Evolutionary conservation across 495 filamentous ascomycete genomes (phyloP).

Genomic region (Aspergillus nidulans): DNA sequence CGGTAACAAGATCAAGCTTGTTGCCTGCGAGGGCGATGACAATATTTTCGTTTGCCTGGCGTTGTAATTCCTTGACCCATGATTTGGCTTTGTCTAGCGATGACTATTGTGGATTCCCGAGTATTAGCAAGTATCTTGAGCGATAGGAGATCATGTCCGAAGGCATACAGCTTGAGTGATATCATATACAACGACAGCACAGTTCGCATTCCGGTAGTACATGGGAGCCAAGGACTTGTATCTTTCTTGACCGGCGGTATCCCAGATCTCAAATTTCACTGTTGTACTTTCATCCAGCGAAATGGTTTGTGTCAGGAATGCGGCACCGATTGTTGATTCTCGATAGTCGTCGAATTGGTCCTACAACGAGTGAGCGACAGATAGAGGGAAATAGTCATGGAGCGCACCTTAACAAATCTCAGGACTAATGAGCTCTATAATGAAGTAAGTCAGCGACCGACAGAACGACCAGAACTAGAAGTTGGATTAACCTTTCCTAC

Average conservation of each 20-base stretch:
- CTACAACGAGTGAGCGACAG: conserved; percentile 40
- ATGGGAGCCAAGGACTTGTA: conserved; percentile 98
- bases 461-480: conserved; percentile 21
- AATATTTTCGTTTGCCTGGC: conserved; percentile 99
- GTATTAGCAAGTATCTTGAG: conserved; percentile 4
- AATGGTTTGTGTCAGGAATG: conserved; percentile 98
- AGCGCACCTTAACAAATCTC: conserved; percentile 91
- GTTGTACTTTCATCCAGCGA: conserved; percentile 95
- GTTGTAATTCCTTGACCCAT: conserved; percentile 99
- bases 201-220: conserved; percentile 99
- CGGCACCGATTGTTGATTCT: conserved; percentile 97
- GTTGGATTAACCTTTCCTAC: conserved; percentile 80
- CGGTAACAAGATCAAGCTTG: conserved; percentile 90
- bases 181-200: conserved; percentile 97
- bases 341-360: conserved; percentile 99
- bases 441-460: conserved; percentile 31
- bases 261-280: conserved; percentile 99
- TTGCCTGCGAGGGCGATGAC: conserved; percentile 97
- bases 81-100: conserved; percentile 98
- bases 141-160: conserved; percentile 3
- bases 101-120: conserved; percentile 50
- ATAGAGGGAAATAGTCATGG: neutral
- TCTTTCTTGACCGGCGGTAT: conserved; percentile 95
- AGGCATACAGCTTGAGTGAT: conserved; percentile 90
- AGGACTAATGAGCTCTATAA: conserved; percentile 89